Base-by-base conservation (phyloP, 2,329 filamentous ascomycete species). In the Colletotrichum lindemuthianum region DNA sequence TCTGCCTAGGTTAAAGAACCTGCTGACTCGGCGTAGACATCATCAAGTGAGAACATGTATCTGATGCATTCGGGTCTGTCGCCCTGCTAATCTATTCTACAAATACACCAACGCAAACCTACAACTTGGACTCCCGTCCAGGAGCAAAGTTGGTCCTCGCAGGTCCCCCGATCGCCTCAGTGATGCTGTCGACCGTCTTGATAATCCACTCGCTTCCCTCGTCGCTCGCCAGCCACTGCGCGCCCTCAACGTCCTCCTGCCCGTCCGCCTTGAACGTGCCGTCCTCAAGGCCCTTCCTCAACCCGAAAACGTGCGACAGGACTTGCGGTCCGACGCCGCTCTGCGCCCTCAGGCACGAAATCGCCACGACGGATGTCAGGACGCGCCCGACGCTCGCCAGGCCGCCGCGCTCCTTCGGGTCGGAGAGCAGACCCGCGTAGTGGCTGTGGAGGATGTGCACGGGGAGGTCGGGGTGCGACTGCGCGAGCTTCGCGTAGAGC, bases 321-420 rank as follows among this genome's bases (percentile, higher is more conserved):
- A 96, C 91, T 81, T 96, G 92, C 1, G 92, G 92, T 0, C 88
- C 92, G 0, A 96, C 92, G 0, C 92, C 92, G 9, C 90, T 91
- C 81, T 96, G 92, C 48, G 92, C 86, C 4, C 92, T 79, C 74
- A 96, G 75, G 71, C 91, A 93, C 6, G 91, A 83, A 36, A 96
- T 84, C 0, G 90, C 92, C 5, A 93, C 83, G 11, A 96, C 76
- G 58, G 87, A 90, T 0, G 92, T 96, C 67, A 93, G 77, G 0
- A 92, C 84, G 1, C 92, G 78, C 0, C 92, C 92, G 0, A 92
- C 85, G 15, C 82, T 84, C 0, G 78, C 81, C 24, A 82, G 73
- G 0, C 82, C 82, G 24, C 77, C 78, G 5, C 76, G 72, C 8
- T 78, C 72, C 0, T 82, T 75, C 1, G 91, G 92, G 69, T 96